Evolutionary conservation across 2,329 filamentous ascomycete genomes (phyloP).

Genomic region (Corynespora cassiicola): DNA sequence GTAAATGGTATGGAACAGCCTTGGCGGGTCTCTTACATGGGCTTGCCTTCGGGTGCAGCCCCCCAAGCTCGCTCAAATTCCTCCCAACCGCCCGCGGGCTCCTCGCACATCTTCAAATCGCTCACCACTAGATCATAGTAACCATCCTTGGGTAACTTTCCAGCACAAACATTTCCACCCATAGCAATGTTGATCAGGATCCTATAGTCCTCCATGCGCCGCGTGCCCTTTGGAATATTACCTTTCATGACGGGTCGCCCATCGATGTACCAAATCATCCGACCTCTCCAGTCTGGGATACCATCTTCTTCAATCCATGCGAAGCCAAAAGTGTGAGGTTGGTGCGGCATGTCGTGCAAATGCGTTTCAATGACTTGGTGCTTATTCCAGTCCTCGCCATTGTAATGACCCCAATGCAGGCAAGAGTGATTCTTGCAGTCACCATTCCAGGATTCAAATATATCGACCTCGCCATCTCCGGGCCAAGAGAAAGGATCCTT

Average conservation of each 20-base stretch:
- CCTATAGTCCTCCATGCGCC: slow-evolving; percentile 63
- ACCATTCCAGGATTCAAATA: slow-evolving; percentile 68
- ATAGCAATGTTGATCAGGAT: slow-evolving; percentile 68
- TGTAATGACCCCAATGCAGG: slow-evolving; percentile 65
- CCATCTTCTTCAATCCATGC: slow-evolving; percentile 60
- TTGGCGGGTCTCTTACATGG: slow-evolving; percentile 31
- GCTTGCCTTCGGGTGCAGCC: slow-evolving; percentile 38
- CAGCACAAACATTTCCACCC: slow-evolving; percentile 65
- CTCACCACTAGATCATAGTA: slow-evolving; percentile 64
- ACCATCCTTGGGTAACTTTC: slow-evolving; percentile 59
- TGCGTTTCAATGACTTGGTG: slow-evolving; percentile 62
- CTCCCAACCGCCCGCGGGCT: slow-evolving; percentile 62
- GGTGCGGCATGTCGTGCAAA: slow-evolving; percentile 55
- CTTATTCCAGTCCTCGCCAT: slow-evolving; percentile 61
- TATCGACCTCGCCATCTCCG: slow-evolving; percentile 65
- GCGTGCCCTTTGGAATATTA: slow-evolving; percentile 58
- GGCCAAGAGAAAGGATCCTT: slow-evolving; percentile 66
- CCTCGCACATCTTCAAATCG: slow-evolving; percentile 59
- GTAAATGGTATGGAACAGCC: no score
- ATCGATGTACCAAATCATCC: slow-evolving; percentile 67
- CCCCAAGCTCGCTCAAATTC: slow-evolving; percentile 61
- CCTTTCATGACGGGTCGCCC: slow-evolving; percentile 64
- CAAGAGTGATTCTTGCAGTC: slow-evolving; percentile 63
- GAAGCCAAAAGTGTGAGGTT: slow-evolving; percentile 62
- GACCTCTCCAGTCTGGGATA: slow-evolving; percentile 50